These are phyloP conservation scores for Rhodotorula sp. DNA, from an alignment of 1,284 basidiomycete genomes.

Conservation along the genomic window DNA sequence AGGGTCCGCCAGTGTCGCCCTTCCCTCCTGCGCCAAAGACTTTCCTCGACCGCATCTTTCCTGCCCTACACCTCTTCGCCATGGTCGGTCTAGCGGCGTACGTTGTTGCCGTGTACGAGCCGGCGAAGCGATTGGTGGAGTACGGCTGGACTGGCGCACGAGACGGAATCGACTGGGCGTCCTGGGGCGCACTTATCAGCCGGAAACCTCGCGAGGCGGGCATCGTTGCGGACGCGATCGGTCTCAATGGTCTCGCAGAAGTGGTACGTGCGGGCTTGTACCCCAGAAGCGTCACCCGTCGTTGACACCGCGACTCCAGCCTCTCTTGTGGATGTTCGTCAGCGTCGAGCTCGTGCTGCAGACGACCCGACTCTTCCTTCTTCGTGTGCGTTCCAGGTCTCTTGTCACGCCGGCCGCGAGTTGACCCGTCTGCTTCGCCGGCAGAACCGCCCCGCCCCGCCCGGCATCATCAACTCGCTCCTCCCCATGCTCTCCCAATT, in stretches of 20 bases:
- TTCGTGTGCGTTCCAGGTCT: slow-evolving; percentile 15
- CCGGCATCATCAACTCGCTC: slow-evolving; percentile 31
- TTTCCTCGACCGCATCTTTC: slow-evolving; percentile 41
- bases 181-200: slow-evolving; percentile 37
- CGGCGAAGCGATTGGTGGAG: slow-evolving; percentile 17
- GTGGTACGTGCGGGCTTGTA: slow-evolving; percentile 18
- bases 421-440: not conserved
- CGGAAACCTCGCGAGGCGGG: slow-evolving; percentile 21
- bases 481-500: slow-evolving; percentile 39
- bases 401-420: not conserved
- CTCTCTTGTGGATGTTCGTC: slow-evolving; percentile 44
- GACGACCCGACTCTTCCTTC: slow-evolving; percentile 38
- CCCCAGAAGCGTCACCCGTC: rapidly evolving
- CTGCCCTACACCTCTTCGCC: slow-evolving; percentile 41
- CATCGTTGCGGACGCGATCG: slow-evolving; percentile 11
- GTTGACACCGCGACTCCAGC: slow-evolving; percentile 26
- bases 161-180: slow-evolving; percentile 37
- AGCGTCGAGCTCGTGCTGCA: slow-evolving; percentile 45
- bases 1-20: slow-evolving; percentile 16
- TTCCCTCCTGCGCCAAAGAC: slow-evolving; percentile 40
- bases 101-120: slow-evolving; percentile 41
- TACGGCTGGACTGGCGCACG: slow-evolving; percentile 32
- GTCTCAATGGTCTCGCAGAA: slow-evolving; percentile 14
- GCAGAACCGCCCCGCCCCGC: slow-evolving; percentile 32
- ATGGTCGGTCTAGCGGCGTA: slow-evolving; percentile 43